Conservation (phyloP, 1,139 yeast species). For the Taphrina flavorubra region DNA sequence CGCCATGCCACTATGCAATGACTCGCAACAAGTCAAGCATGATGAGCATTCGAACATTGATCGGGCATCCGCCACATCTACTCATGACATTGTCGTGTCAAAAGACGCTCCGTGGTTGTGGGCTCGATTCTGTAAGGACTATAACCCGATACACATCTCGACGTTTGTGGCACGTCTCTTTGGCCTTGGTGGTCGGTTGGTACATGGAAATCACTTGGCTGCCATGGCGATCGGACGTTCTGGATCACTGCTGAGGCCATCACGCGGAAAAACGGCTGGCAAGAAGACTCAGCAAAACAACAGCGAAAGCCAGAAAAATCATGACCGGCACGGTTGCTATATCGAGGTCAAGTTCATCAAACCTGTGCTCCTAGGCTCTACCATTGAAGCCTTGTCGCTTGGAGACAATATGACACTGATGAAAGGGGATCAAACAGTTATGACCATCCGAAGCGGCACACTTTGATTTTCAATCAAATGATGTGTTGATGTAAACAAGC, state of each 20-base stretch:
- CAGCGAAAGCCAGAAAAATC: not conserved
- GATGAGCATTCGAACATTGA: not conserved
- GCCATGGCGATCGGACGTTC: not conserved
- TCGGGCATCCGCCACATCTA: not conserved
- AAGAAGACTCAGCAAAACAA: slow-evolving; percentile 1
- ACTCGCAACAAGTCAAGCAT: not conserved
- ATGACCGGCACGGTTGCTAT: not conserved
- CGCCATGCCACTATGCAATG: not conserved
- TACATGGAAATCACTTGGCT: slow-evolving; percentile 7
- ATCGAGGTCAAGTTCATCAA: slow-evolving; percentile 13
- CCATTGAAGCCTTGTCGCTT: not conserved
- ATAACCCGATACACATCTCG: slow-evolving; percentile 6
- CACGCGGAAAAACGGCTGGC: too few species aligned
- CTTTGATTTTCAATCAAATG: too few species aligned
- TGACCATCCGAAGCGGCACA: not conserved
- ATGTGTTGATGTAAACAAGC: too few species aligned
- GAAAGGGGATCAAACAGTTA: slow-evolving; percentile 4
- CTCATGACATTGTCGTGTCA: not conserved
- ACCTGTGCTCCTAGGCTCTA: slow-evolving; percentile 10
- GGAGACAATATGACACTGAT: not conserved
- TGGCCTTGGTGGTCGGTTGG: not conserved
- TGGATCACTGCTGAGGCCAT: not conserved
- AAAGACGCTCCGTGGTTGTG: slow-evolving; percentile 2
- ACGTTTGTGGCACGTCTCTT: not conserved
- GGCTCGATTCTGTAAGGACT: slow-evolving; percentile 9